These are phyloP conservation scores for Larix sibirica DNA, from an alignment of 83 land plant species.

Conservation along the genomic window DNA sequence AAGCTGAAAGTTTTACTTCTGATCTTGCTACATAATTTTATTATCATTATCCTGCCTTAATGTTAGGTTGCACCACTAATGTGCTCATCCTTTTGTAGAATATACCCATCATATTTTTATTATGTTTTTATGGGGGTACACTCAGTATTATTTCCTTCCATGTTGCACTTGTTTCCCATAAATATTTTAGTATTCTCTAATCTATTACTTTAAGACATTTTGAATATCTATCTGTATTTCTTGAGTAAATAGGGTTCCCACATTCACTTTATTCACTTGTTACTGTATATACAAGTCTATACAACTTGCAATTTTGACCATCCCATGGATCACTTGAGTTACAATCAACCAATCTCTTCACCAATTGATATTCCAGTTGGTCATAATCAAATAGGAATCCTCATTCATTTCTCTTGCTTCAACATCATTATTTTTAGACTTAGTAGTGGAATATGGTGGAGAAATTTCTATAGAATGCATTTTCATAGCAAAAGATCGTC, in stretches of 20 bases:
- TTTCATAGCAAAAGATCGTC: conserved; percentile 35
- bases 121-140: background rate
- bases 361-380: conserved; percentile 45
- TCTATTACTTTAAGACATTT: background rate
- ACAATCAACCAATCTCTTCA: conserved; percentile 27
- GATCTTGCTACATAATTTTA: background rate
- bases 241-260: conserved; percentile 54
- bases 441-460: conserved; percentile 35
- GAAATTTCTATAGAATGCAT: conserved; percentile 25
- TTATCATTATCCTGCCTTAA: background rate
- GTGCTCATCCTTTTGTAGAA: background rate
- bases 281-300: conserved; percentile 79
- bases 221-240: background rate
- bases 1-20: background rate
- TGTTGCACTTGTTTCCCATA: background rate
- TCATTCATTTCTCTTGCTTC: conserved; percentile 34
- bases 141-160: background rate
- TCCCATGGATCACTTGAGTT: conserved; percentile 31
- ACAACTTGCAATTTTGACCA: conserved; percentile 81
- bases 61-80: too few species aligned
- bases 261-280: conserved; percentile 65
- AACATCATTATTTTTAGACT: conserved; percentile 33
- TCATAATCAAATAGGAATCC: conserved; percentile 36
- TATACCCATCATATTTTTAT: background rate
- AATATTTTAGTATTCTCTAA: background rate